Percentiles rank a stretch among this genome's conserved stretches.
Conservation (phyloP, 2,329 filamentous ascomycete genomes). For the Fusarium lyarnte region DNA sequence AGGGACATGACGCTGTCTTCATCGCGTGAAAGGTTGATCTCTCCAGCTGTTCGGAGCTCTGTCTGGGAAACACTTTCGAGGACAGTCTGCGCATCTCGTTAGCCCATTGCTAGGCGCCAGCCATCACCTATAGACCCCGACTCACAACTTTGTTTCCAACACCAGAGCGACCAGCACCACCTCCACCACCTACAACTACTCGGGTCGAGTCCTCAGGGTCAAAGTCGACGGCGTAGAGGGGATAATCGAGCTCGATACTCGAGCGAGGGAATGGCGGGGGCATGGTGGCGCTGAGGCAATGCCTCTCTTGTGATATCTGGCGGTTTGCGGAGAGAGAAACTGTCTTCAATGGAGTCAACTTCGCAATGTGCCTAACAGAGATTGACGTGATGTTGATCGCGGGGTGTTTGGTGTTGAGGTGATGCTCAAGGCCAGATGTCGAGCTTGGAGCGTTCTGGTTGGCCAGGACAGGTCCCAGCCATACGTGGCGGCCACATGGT, state of each 20-base stretch:
- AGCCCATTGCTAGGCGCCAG: neutral
- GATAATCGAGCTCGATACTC: constrained; percentile 78
- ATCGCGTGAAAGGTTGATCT: constrained; percentile 80
- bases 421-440: constrained; percentile 42
- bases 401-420: constrained; percentile 25
- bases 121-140: constrained; percentile 21
- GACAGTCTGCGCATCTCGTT: constrained; percentile 63
- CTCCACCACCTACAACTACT: constrained; percentile 86
- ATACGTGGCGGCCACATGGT: constrained; percentile 6
- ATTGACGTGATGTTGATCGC: constrained; percentile 22
- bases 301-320: constrained; percentile 7
- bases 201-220: constrained; percentile 80
- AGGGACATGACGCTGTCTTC: constrained; percentile 92
- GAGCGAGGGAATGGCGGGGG: constrained; percentile 58
- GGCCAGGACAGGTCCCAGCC: constrained; percentile 12
- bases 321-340: neutral
- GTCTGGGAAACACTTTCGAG: constrained; percentile 75
- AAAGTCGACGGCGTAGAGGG: constrained; percentile 88
- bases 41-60: constrained; percentile 71
- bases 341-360: neutral
- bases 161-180: constrained; percentile 81
- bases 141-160: constrained; percentile 88
- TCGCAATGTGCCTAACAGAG: constrained; percentile 4
- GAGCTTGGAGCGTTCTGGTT: constrained; percentile 36
- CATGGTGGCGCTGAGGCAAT: constrained; percentile 45